Conservation (phyloP, 352 stramenopile genomes). For the Phytophthora multivora region DNA sequence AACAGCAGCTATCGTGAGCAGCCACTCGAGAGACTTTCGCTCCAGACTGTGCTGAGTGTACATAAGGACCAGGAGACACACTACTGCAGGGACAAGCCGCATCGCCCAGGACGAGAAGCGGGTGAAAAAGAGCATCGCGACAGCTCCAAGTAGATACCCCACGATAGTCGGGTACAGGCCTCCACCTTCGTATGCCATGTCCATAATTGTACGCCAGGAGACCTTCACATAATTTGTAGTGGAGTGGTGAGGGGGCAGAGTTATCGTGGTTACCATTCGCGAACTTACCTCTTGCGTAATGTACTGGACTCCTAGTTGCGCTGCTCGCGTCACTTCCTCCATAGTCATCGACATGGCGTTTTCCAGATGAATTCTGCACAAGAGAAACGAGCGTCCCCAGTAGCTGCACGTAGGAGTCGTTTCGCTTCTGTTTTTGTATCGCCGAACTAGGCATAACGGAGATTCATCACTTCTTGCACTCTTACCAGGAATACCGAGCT, state of each 20-base stretch:
- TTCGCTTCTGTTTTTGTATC: slow-evolving; percentile 19
- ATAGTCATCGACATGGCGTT: slow-evolving; percentile 23
- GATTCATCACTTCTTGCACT: not conserved
- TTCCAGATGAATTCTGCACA: not conserved
- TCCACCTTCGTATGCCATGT: slow-evolving; percentile 57
- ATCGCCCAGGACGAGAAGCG: slow-evolving; percentile 18
- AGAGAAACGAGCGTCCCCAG: not conserved
- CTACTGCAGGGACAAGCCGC: slow-evolving; percentile 20
- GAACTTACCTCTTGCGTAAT: slow-evolving; percentile 31
- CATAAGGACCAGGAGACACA: slow-evolving; percentile 34
- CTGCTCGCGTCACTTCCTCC: slow-evolving; percentile 29
- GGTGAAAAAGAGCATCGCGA: slow-evolving; percentile 45
- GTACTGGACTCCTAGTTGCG: slow-evolving; percentile 27
- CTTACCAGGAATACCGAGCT: too few species aligned
- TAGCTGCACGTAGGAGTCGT: slow-evolving; percentile 5
- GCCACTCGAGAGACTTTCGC: slow-evolving; percentile 34
- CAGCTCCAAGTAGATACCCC: slow-evolving; percentile 55
- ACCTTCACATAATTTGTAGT: slow-evolving; percentile 30
- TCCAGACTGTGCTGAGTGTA: slow-evolving; percentile 27
- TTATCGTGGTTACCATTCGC: not conserved
- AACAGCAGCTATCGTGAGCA: slow-evolving; percentile 42
- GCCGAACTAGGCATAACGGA: not conserved
- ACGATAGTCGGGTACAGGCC: slow-evolving; percentile 64
- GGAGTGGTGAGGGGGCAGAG: not conserved
- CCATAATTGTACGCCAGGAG: slow-evolving; percentile 45